Base-by-base conservation (phyloP, 768 basidiomycete genomes). In the Coprinellus micaceus region DNA sequence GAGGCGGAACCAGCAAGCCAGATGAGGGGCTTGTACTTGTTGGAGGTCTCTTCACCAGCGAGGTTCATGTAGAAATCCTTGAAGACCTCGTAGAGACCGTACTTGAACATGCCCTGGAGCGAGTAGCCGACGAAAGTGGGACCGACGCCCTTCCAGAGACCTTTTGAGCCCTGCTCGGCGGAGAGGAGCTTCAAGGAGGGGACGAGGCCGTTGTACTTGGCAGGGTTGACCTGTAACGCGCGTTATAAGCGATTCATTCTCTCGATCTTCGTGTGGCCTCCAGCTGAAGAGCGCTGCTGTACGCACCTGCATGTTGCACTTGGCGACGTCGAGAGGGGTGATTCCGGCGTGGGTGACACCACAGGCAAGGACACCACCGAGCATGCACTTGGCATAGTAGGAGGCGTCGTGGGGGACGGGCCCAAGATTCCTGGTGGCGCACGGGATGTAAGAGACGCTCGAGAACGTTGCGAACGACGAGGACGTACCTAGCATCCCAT, bases 101-200 rank as follows among this genome's bases (percentile, higher is more conserved):
- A 97, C 77, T 98, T 98, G 88, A 96, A 94, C 84, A 94, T 87
- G 70, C 95, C 95, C 77, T 97, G 95, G 65, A 94, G 82, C 9
- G 92, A 91, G 79, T 95, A 95, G 61, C 95, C 94, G 73, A 96
- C 79, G 60, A 94, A 78, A 58, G 95, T 98, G 53, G 95, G 95
- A 36, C 91, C 91, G 69, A 97, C 78, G 66, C 95, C 95, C 74
- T 96, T 98, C 86, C 94, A 89, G 73, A 97, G 84, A 72, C 92
- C 95, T 37, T 72, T 83, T 58, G 85, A 73, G 65, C 94, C 91
- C 73, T 95, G 90, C 70, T 92, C 91, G 40, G 82, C 82, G 54
- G 89, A 53, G 67, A 94, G 84, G 37, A 80, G 78, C 56, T 79
- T 77, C 60, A 94, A 74, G 61, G 81, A 77, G 51, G 81, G 74